Conservation (phyloP, 306 rosid genomes). For the Medicago arabica region DNA sequence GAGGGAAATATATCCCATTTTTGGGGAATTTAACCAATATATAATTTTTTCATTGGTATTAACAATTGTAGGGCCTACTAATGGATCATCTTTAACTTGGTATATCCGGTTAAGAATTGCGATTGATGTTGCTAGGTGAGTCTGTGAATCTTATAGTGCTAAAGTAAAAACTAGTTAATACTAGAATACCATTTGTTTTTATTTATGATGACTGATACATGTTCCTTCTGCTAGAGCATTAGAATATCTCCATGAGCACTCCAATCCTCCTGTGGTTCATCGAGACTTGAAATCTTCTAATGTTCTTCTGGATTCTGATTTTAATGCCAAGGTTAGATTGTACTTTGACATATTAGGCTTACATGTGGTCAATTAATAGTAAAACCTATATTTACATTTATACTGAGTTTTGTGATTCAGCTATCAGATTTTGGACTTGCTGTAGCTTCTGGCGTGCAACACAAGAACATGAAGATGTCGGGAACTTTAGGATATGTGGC, state of each 20-base stretch:
- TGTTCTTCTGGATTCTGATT: conserved; percentile 86
- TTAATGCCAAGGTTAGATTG: conserved; percentile 78
- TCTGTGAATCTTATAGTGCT: conserved; percentile 18
- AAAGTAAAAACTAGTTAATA: not conserved
- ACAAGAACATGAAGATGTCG: conserved; percentile 69
- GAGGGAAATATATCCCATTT: not conserved
- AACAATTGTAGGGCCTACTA: conserved; percentile 64
- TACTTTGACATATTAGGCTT: conserved; percentile 13
- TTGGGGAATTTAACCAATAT: conserved; percentile 31
- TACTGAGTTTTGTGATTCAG: conserved; percentile 63
- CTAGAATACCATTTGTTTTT: conserved; percentile 1
- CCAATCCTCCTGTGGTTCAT: conserved; percentile 81
- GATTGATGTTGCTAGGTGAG: conserved; percentile 80
- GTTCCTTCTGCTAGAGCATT: conserved; percentile 63
- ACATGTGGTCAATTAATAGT: conserved; percentile 3
- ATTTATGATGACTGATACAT: conserved; percentile 30
- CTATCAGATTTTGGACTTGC: conserved; percentile 86
- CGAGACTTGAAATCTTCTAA: conserved; percentile 77
- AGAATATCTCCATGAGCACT: conserved; percentile 91
- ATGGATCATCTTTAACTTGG: conserved; percentile 79
- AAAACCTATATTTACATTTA: conserved; percentile 21
- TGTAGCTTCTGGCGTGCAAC: conserved; percentile 66
- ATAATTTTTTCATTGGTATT: conserved; percentile 27
- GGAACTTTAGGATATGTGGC: conserved; percentile 80
- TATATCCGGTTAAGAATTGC: conserved; percentile 81